These are phyloP conservation scores for Pseudogymnoascus verrucosus DNA, from an alignment of 2,329 filamentous ascomycete species.

Conservation along the genomic window DNA sequence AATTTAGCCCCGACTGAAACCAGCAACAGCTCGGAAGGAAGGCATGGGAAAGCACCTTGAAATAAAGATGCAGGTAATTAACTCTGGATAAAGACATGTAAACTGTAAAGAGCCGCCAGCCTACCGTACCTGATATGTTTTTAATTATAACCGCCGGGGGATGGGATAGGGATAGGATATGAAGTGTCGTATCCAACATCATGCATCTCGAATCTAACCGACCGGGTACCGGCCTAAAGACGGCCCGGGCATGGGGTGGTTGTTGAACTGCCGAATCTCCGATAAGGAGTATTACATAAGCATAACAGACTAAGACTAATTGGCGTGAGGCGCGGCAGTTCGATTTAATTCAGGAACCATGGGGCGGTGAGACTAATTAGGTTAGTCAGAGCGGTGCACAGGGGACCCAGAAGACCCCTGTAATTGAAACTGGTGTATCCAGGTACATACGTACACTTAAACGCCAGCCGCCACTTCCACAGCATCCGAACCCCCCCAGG, in stretches of 20 bases:
- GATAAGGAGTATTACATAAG: not conserved
- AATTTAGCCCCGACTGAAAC: not conserved
- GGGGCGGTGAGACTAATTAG: not conserved
- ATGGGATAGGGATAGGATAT: not conserved
- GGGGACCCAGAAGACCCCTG: not conserved
- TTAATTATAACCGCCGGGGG: not conserved
- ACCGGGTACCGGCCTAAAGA: not conserved
- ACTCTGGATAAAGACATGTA: not conserved
- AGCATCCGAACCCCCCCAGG: not conserved
- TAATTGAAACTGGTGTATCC: not conserved
- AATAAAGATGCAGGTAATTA: not conserved
- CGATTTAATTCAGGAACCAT: not conserved
- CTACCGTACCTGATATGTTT: not conserved
- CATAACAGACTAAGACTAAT: not conserved
- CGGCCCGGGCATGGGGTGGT: not conserved
- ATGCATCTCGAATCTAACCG: not conserved
- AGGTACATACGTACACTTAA: not conserved
- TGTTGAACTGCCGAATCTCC: not conserved
- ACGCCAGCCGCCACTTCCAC: not conserved
- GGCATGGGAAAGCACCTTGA: not conserved
- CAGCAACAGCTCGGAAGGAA: not conserved
- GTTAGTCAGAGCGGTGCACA: not conserved
- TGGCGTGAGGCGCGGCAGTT: not conserved
- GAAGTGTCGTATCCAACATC: not conserved
- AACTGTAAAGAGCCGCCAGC: not conserved